These are phyloP conservation scores for Panaeolus papilionaceus DNA, from an alignment of 768 basidiomycete genomes.

Conservation along the genomic window DNA sequence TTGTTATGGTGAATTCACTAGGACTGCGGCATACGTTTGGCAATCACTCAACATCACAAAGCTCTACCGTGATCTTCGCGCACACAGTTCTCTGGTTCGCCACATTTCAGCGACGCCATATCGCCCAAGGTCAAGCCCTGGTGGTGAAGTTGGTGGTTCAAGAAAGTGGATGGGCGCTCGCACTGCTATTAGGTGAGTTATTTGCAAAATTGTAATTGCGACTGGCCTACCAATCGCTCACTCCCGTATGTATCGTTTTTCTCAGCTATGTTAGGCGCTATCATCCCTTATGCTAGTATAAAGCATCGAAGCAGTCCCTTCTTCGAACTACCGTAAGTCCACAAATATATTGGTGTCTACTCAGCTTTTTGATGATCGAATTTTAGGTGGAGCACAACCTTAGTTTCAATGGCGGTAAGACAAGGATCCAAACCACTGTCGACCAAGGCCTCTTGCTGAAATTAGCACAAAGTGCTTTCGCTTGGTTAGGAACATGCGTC, in stretches of 20 bases:
- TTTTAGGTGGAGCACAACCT: too few species aligned
- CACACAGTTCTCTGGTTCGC: constrained; percentile 18
- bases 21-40: background rate
- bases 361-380: too few species aligned
- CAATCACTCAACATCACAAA: background rate
- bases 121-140: constrained; percentile 18
- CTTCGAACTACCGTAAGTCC: background rate
- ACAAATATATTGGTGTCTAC: too few species aligned
- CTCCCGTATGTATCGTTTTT: too few species aligned
- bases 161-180: constrained; percentile 18
- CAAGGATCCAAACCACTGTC: too few species aligned
- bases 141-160: constrained; percentile 20
- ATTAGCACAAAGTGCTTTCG: too few species aligned
- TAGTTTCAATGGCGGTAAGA: too few species aligned
- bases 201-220: background rate
- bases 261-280: background rate
- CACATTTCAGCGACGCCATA: constrained; percentile 19
- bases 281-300: constrained; percentile 16
- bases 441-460: too few species aligned
- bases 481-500: too few species aligned
- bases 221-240: too few species aligned
- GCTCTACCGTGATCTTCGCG: constrained; percentile 9
- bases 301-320: constrained; percentile 1
- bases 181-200: constrained; percentile 10
- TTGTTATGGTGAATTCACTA: background rate